Conservation (phyloP, 148 eudicot species). For the Dysphania ambrosioides region DNA sequence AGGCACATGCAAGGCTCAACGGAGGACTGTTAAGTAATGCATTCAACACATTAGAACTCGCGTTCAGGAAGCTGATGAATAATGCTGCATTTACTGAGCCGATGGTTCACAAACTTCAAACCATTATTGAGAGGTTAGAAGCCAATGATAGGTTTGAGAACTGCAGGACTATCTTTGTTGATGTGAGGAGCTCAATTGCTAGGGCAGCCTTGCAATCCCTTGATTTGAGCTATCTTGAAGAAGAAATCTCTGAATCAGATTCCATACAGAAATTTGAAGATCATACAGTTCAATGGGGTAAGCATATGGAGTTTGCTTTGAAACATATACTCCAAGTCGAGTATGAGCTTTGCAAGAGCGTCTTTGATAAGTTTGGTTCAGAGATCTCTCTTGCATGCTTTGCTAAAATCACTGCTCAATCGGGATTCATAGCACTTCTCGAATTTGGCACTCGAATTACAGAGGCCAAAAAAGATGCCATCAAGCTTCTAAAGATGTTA, state of each 20-base stretch:
- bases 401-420: conserved; percentile 42
- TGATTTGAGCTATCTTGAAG: conserved; percentile 47
- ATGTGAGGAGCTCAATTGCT: conserved; percentile 47
- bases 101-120: conserved; percentile 43
- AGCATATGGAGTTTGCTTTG: conserved; percentile 59
- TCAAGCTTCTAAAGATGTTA: conserved; percentile 73
- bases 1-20: conserved; percentile 30
- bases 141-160: conserved; percentile 40
- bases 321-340: conserved; percentile 50
- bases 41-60: conserved; percentile 42
- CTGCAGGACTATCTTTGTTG: conserved; percentile 45
- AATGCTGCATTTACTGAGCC: conserved; percentile 23
- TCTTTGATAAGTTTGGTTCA: conserved; percentile 36
- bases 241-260: conserved; percentile 47
- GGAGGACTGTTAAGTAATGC: conserved; percentile 54
- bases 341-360: conserved; percentile 42
- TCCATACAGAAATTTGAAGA: conserved; percentile 55
- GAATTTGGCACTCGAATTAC: conserved; percentile 55
- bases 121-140: conserved; percentile 45
- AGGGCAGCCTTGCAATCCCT: conserved; percentile 47
- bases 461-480: conserved; percentile 77
- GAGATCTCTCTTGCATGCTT: conserved; percentile 48
- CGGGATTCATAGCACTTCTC: conserved; percentile 55
- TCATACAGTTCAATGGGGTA: conserved; percentile 53
- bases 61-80: conserved; percentile 43